Percentiles rank a stretch among this genome's conserved stretches.
These are phyloP conservation scores for Umbilicaria muhlenbergii DNA, from an alignment of 495 filamentous ascomycete genomes.

Conservation along the genomic window DNA sequence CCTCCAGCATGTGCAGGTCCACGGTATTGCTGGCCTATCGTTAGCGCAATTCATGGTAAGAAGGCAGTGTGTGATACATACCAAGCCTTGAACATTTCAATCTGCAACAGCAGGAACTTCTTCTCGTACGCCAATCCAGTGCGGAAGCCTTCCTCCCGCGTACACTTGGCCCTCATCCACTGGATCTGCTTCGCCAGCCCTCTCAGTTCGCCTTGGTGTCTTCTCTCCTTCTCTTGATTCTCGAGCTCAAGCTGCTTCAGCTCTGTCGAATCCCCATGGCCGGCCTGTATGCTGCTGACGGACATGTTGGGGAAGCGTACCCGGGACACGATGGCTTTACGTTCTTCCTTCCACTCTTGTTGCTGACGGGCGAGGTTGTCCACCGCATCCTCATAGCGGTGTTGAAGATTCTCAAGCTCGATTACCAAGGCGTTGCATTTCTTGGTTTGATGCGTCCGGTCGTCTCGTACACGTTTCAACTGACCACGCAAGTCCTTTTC, in stretches of 20 bases:
- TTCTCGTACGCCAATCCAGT: slow-evolving; percentile 66
- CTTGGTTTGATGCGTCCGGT: slow-evolving; percentile 33
- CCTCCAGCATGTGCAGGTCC: slow-evolving; percentile 66
- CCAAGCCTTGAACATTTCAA: slow-evolving; percentile 73
- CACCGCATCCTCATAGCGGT: slow-evolving; percentile 34
- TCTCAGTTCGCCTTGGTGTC: slow-evolving; percentile 65
- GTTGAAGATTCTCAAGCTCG: slow-evolving; percentile 38
- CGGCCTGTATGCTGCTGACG: slow-evolving; percentile 12
- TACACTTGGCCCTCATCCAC: slow-evolving; percentile 65
- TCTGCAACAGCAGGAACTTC: slow-evolving; percentile 59
- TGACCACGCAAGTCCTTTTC: slow-evolving; percentile 41
- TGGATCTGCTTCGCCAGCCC: slow-evolving; percentile 79
- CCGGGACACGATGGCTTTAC: slow-evolving; percentile 23
- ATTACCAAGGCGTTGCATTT: slow-evolving; percentile 31
- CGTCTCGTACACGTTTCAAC: slow-evolving; percentile 40
- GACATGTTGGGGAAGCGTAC: slow-evolving; percentile 28
- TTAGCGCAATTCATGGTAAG: slow-evolving; percentile 9
- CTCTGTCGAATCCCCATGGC: slow-evolving; percentile 18
- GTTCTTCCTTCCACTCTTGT: slow-evolving; percentile 31
- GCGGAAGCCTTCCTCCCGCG: slow-evolving; percentile 67
- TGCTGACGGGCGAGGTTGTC: slow-evolving; percentile 26
- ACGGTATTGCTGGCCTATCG: slow-evolving; percentile 60
- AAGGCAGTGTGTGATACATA: slow-evolving; percentile 33
- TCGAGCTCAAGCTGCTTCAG: slow-evolving; percentile 29
- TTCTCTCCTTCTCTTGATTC: slow-evolving; percentile 28